Conservation (phyloP, 805 yeast species). For the Pichia heedii region DNA sequence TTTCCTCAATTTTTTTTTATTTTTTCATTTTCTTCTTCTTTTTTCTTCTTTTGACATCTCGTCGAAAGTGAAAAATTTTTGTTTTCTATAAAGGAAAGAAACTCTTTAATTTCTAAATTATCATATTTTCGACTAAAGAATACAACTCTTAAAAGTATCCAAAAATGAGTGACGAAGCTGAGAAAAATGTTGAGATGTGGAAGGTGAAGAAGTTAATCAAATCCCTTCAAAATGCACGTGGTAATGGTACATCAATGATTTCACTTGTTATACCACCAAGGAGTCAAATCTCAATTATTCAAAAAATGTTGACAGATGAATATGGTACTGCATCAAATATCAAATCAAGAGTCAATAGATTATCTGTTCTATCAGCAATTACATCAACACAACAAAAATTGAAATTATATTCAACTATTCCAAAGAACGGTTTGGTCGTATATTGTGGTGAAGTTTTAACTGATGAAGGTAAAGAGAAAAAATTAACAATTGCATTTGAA, state of each 20-base stretch:
- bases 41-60: background rate
- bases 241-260: slow-evolving; percentile 99
- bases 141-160: no score
- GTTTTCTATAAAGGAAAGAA: no score
- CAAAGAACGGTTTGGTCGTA: slow-evolving; percentile 89
- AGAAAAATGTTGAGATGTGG: slow-evolving; percentile 97
- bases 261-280: slow-evolving; percentile 92
- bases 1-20: background rate
- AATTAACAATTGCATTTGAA: slow-evolving; percentile 93
- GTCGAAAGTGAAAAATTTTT: slow-evolving; percentile 5
- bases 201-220: slow-evolving; percentile 92
- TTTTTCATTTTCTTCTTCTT: background rate
- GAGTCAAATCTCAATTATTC: slow-evolving; percentile 81
- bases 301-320: slow-evolving; percentile 93
- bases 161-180: slow-evolving; percentile 61
- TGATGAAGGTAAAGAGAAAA: slow-evolving; percentile 95
- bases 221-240: slow-evolving; percentile 83
- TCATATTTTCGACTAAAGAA: no score
- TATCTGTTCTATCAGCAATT: slow-evolving; percentile 92
- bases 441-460: slow-evolving; percentile 98
- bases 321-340: slow-evolving; percentile 98
- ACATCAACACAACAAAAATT: slow-evolving; percentile 97
- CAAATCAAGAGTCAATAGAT: slow-evolving; percentile 94
- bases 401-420: slow-evolving; percentile 81
- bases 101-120: no score